Base-by-base conservation (phyloP, 352 stramenopile genomes). In the Phytophthora foliorum region DNA sequence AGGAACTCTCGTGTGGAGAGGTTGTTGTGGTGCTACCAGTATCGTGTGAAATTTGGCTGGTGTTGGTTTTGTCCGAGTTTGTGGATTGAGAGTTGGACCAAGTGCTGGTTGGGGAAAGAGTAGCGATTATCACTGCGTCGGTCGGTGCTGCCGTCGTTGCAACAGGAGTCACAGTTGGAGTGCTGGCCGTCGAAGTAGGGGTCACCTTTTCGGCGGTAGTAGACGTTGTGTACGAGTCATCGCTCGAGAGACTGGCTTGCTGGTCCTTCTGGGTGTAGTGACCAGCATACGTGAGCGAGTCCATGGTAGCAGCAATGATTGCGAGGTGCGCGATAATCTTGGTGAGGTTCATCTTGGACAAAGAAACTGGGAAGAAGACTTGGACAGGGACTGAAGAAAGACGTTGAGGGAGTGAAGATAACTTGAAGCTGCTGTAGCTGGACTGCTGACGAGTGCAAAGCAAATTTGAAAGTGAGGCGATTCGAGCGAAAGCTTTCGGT, bases 291-390 rank as follows among this genome's bases (percentile, higher is more conserved):
- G 69, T 44, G 31, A 77, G 48, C 31, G 64, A 67, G 31, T 51
- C 32, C 64, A 77, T 71, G 27, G 64, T 49, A 36, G 57, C 49
- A 6, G 48, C 57, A 56, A 72, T 63, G 50, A 74, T 32, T 4
- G 60, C 64, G 36, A 77, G 64, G 60, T 77, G 64, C 25, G 69
- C 58, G 60, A 77, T 63, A 46, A 71, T 72, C 65, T 77, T 77
- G 69, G 58, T 71, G 44, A 70, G 57, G 64, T 74, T 74, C 64
- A 77, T 77, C 49, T 48, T 71, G 49, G 50, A 74, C 59, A 62
- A 70, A 60, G 38, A 52, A 21, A 50, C 24, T 57, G 42, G 34
- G 29, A 25, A 54, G 6, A 48, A 48, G 39, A 62, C 59, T 56
- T 58, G 38, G 32, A 65, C 55, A 54, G 56, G 53, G 42, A 72